Evolutionary conservation across 371 early-diverging fungal genomes (phyloP), one percentile per base, ranked within the genome.

Genomic region (Mucor irregularis): DNA sequence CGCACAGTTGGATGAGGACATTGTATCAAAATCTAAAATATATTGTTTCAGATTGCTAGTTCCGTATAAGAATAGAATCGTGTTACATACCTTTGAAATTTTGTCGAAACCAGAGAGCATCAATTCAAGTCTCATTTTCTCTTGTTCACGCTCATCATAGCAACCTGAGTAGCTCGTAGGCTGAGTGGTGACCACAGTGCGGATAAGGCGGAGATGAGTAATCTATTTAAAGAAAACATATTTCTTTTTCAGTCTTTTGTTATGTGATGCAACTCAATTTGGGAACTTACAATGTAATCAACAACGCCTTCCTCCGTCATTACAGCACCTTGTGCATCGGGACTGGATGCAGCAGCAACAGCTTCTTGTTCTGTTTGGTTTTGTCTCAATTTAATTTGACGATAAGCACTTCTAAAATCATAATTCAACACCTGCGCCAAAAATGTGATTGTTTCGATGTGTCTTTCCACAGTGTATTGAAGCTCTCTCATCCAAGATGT

Each of bases 1-100:
- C 74, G 76, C 16, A 87, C 64, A n/a, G 79, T 81, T 4, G 85
- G 84, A 68, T 81, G 83, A 35, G 84, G 87, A 35, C 80, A 80
- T 35, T 71, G 73, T 9, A 75, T 73, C 37, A 87, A 63, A 25
- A 71, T 59, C 64, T 74, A 58, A 28, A 26, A n/a, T n/a, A n/a
- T 16, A 37, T 37, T 37, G n/a, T n/a, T 4, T n/a, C 16, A n/a
- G 4, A 7, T 37, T n/a, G 1, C 7, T 37, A 9, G n/a, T 13
- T 37, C 16, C n/a, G n/a, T 35, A 8, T 35, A 13, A n/a, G n/a
- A n/a, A n/a, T n/a, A n/a, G n/a, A n/a, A n/a, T 37, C 13, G 6
- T 26, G n/a, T 21, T 31, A n/a, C 6, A 52, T 61, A 74, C 75
- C 65, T 74, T 74, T 16, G 73, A 58, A n/a, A 74, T 64, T 35